phyloP scores from a whole-genome alignment of 75 land plant genomes.

The Sequoiadendron giganteum region DNA sequence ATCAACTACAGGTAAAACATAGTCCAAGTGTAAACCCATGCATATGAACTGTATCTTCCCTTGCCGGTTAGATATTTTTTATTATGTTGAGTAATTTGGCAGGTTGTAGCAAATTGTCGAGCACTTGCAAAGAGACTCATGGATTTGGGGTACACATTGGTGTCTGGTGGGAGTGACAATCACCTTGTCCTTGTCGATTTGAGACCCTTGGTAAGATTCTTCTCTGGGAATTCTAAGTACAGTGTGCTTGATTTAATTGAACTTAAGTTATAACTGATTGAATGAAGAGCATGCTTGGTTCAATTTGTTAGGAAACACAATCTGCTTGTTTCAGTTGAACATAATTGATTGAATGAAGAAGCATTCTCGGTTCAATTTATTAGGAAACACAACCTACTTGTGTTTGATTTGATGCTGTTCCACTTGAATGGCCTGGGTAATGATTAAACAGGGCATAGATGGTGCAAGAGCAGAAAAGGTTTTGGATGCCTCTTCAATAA shows the following conservation, averaged over 20 bases:
- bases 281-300: background rate
- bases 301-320: background rate
- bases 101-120: slow-evolving; percentile 85
- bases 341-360: background rate
- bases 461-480: slow-evolving; percentile 93
- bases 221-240: background rate
- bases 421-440: background rate
- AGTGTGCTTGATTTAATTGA: background rate
- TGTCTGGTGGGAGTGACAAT: slow-evolving; percentile 95
- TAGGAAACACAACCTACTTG: background rate
- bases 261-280: background rate
- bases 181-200: slow-evolving; percentile 91
- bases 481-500: slow-evolving; percentile 83
- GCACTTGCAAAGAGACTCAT: slow-evolving; percentile 68
- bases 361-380: background rate
- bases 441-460: slow-evolving; percentile 64
- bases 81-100: slow-evolving; percentile 6
- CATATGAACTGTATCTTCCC: background rate
- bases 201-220: slow-evolving; percentile 66
- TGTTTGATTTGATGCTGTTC: background rate
- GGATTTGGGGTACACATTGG: slow-evolving; percentile 77
- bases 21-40: background rate
- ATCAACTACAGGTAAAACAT: slow-evolving; percentile 65
- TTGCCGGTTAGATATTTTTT: background rate
- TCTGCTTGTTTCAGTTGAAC: background rate